Conservation (phyloP, 2,329 filamentous ascomycete genomes). For the Madurella mycetomatis region DNA sequence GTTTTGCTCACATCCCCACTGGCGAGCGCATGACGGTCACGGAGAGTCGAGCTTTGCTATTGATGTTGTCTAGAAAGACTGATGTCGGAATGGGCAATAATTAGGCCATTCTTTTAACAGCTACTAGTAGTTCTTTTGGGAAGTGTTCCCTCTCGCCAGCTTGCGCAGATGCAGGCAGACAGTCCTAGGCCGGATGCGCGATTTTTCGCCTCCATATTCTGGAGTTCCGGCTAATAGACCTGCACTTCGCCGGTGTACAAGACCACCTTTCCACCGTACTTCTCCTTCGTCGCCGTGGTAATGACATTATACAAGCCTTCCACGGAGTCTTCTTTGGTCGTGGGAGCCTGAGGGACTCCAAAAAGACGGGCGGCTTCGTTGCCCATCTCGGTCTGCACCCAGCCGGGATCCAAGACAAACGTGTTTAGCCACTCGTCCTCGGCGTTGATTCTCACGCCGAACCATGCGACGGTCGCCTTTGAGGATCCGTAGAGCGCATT, state of each 20-base stretch:
- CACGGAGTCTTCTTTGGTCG: slow-evolving; percentile 10
- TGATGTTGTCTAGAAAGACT: too few relatives aligned
- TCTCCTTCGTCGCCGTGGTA: slow-evolving; percentile 19
- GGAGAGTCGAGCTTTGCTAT: too few relatives aligned
- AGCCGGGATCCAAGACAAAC: slow-evolving; percentile 15
- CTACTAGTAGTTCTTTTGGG: too few relatives aligned
- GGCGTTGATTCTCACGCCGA: slow-evolving; percentile 8
- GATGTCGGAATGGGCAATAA: too few relatives aligned
- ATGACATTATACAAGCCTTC: slow-evolving; percentile 22
- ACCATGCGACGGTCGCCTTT: slow-evolving; percentile 33
- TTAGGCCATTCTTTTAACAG: too few relatives aligned
- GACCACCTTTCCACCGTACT: slow-evolving; percentile 25
- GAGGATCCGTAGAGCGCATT: slow-evolving; percentile 40
- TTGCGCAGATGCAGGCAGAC: too few relatives aligned
- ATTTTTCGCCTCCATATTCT: too few relatives aligned
- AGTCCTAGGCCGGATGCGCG: too few relatives aligned
- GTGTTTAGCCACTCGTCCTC: slow-evolving; percentile 18
- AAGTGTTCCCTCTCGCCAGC: too few relatives aligned
- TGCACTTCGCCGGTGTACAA: slow-evolving; percentile 18
- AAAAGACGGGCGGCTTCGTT: slow-evolving; percentile 8
- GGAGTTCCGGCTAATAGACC: not conserved
- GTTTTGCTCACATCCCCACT: too few relatives aligned
- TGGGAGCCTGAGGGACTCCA: slow-evolving; percentile 12
- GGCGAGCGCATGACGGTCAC: too few relatives aligned
- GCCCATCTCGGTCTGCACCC: slow-evolving; percentile 24